Conservation (phyloP, 2,329 filamentous ascomycete genomes). For the Trichophyton benhamiae region DNA sequence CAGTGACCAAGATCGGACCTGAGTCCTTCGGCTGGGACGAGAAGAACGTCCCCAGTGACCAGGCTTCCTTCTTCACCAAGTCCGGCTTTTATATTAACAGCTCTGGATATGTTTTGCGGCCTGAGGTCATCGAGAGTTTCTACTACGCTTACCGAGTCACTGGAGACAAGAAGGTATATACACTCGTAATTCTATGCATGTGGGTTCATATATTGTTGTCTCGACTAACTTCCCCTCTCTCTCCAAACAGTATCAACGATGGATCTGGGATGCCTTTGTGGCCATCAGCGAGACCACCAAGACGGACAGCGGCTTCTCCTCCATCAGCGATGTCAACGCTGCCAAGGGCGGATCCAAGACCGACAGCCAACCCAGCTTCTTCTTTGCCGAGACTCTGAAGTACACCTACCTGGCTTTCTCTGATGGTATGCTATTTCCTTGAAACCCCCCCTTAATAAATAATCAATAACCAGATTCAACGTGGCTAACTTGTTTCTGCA, state of each 20-base stretch:
- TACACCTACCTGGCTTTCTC: conserved; percentile 64
- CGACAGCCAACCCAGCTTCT: conserved; percentile 76
- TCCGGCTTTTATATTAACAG: conserved; percentile 61
- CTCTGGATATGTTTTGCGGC: conserved; percentile 54
- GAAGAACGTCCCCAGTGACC: conserved; percentile 34
- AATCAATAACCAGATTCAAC: background rate
- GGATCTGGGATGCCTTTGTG: conserved; percentile 68
- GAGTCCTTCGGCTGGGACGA: conserved; percentile 55
- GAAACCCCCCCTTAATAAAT: background rate
- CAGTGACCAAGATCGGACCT: conserved; percentile 62
- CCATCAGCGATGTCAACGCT: conserved; percentile 54
- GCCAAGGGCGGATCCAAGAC: conserved; percentile 46
- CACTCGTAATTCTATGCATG: background rate
- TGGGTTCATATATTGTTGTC: background rate
- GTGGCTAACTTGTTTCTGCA: conserved; percentile 11
- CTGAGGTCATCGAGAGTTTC: conserved; percentile 71
- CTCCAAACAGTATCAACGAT: conserved; percentile 53
- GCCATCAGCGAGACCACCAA: conserved; percentile 53
- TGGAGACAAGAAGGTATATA: conserved; percentile 45
- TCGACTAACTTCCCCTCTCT: background rate
- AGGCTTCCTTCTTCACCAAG: conserved; percentile 49
- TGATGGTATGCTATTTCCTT: background rate
- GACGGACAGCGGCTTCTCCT: conserved; percentile 54
- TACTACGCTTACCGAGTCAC: conserved; percentile 82
- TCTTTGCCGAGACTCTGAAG: conserved; percentile 79